Base-by-base conservation (phyloP, 2,329 filamentous ascomycete genomes). In the Fusarium setosum region DNA sequence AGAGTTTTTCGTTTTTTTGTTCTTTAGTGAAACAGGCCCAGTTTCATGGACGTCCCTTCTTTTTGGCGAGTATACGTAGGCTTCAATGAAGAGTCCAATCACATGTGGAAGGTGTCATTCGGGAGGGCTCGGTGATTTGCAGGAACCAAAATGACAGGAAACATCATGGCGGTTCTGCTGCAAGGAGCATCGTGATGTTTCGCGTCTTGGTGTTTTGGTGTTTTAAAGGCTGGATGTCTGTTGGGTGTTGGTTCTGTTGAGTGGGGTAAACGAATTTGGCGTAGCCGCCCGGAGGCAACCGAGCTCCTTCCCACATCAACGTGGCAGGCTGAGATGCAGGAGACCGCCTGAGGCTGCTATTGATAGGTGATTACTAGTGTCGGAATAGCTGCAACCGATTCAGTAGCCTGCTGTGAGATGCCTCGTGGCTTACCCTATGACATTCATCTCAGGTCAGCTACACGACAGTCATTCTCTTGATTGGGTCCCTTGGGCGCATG, bases 201-300 rank as follows among this genome's bases (percentile, higher is more conserved):
- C 68, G 61, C 35, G 56, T 60, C 56, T 65, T 70, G 49, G 48
- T 64, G 53, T 67, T 67, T 68, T 62, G 53, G 23, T 65, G 61
- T 56, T 64, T 67, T 56, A 57, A 29, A 35, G 40, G 9, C 12
- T 49, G 44, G 47, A 18, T 45, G 35, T 32, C 17, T 56, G 57
- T 48, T 52, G 58, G 29, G 45, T 58, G 48, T 49, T 17, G 31
- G 31, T 23, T 59, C 12, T 13, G 31, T 31, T 20, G 55, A 17
- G 53, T 63, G 44, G 61, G 47, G 61, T 49, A 50, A 47, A 17
- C 26, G 17, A n/a, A 29, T 29, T 29, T 26, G 4, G n/a, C 53
- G 48, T 62, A 72, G 41, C 56, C 69, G 69, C 69, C 61, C 53
- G 56, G 63, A 63, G 55, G 60, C 51, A 67, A 56, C 69, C 69